Conservation (phyloP, 805 yeast genomes). For the Wickerhamiella brachini region DNA sequence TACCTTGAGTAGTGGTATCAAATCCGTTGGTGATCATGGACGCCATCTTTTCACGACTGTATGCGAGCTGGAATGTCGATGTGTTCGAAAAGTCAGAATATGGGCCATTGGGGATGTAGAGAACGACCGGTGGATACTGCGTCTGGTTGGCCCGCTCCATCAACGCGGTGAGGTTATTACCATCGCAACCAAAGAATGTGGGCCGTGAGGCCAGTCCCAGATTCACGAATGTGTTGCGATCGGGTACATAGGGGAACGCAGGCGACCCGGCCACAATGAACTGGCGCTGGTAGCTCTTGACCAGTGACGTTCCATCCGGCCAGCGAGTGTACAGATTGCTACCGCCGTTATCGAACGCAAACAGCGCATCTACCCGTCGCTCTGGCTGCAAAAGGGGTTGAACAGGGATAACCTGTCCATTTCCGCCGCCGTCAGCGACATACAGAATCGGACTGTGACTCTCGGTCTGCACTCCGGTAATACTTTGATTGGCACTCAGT, state of each 20-base stretch:
- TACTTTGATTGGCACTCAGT: slow-evolving; percentile 21
- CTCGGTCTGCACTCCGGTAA: slow-evolving; percentile 17
- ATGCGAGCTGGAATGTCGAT: slow-evolving; percentile 56
- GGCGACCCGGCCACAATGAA: slow-evolving; percentile 43
- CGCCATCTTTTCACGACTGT: slow-evolving; percentile 41
- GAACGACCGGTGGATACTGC: slow-evolving; percentile 51
- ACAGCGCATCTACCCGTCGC: slow-evolving; percentile 46
- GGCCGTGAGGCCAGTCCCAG: slow-evolving; percentile 54
- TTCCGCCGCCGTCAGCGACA: slow-evolving; percentile 65
- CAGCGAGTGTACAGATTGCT: slow-evolving; percentile 32
- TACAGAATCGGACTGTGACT: slow-evolving; percentile 17
- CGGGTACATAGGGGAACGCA: slow-evolving; percentile 74
- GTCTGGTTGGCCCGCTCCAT: slow-evolving; percentile 23
- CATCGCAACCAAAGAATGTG: slow-evolving; percentile 72
- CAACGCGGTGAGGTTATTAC: slow-evolving; percentile 44
- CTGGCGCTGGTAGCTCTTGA: slow-evolving; percentile 43
- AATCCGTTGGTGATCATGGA: slow-evolving; percentile 62
- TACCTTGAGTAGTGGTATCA: slow-evolving; percentile 50
- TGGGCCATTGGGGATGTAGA: slow-evolving; percentile 66
- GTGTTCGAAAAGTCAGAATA: slow-evolving; percentile 53
- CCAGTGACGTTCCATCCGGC: slow-evolving; percentile 56
- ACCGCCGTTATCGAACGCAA: slow-evolving; percentile 61
- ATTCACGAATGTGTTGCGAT: slow-evolving; percentile 41
- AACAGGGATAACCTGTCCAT: slow-evolving; percentile 48
- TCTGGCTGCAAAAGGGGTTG: slow-evolving; percentile 46